Conservation (phyloP, 345 rosid species). For the Camelina hispida region DNA sequence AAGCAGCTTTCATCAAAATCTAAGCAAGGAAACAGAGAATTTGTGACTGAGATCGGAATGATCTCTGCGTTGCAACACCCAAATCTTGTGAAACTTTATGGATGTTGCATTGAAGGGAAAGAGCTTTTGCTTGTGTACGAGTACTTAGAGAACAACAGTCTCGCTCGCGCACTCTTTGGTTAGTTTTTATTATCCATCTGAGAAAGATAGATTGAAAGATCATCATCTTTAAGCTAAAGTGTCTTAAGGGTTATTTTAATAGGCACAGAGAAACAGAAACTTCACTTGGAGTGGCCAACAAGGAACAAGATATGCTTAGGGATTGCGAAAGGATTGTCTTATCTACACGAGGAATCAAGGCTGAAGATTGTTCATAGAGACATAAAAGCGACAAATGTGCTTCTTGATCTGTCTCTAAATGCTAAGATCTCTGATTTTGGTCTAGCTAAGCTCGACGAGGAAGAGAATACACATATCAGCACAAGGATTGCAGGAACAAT, state of each 20-base stretch:
- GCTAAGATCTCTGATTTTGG: slow-evolving; percentile 77
- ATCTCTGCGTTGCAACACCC: slow-evolving; percentile 69
- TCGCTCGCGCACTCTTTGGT: slow-evolving; percentile 69
- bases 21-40: slow-evolving; percentile 71
- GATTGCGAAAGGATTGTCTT: slow-evolving; percentile 68
- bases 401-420: slow-evolving; percentile 58
- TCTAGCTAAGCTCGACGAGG: slow-evolving; percentile 71
- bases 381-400: slow-evolving; percentile 73
- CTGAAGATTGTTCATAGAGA: slow-evolving; percentile 76
- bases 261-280: slow-evolving; percentile 52
- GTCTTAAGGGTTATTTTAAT: not conserved
- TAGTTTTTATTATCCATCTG: slow-evolving; percentile 25
- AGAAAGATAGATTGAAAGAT: not conserved
- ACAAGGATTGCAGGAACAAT: slow-evolving; percentile 70
- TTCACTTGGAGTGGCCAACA: slow-evolving; percentile 65
- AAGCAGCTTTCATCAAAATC: slow-evolving; percentile 76
- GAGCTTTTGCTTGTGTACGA: slow-evolving; percentile 68
- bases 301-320: slow-evolving; percentile 70
- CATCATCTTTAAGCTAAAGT: slow-evolving; percentile 4
- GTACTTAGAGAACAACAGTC: slow-evolving; percentile 75
- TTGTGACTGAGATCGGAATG: slow-evolving; percentile 65
- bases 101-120: slow-evolving; percentile 71
- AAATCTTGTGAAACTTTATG: slow-evolving; percentile 66
- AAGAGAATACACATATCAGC: slow-evolving; percentile 71
- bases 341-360: slow-evolving; percentile 74